phyloP scores from a whole-genome alignment of 108 stramenopile genomes.

The Cyclostephanos tholiformis region DNA sequence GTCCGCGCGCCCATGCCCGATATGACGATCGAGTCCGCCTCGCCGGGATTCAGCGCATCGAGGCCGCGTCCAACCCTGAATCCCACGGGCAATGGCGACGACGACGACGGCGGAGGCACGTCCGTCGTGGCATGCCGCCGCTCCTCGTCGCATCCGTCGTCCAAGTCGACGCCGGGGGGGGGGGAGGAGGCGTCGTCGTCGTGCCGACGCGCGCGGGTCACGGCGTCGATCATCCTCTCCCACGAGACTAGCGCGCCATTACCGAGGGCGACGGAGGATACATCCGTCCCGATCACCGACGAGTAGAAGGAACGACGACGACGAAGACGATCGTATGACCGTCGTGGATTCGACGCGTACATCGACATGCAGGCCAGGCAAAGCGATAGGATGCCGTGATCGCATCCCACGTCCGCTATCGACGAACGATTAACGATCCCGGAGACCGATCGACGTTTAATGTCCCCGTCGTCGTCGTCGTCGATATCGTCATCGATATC shows the following conservation, averaged over 20 bases:
- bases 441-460: no score
- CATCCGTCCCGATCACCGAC: conserved; percentile 71
- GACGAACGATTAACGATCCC: no score
- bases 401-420: conserved; percentile 79
- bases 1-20: conserved; percentile 85
- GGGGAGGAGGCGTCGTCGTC: background rate
- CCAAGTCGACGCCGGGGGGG: no score
- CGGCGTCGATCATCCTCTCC: conserved; percentile 11
- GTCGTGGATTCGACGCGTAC: background rate
- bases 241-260: conserved; percentile 50
- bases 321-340: no score
- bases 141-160: no score
- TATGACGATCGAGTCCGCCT: conserved; percentile 75
- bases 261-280: conserved; percentile 61
- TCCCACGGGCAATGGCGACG: conserved; percentile 49
- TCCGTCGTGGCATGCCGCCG: background rate
- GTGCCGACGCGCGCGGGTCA: background rate
- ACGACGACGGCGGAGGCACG: no score
- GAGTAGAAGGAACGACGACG: conserved; percentile 29
- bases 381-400: conserved; percentile 76
- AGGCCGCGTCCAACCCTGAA: conserved; percentile 78
- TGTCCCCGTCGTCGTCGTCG: background rate
- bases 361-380: conserved; percentile 64
- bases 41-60: conserved; percentile 48
- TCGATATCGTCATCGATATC: background rate